Evolutionary conservation across 257 asterid genomes (phyloP).

Genomic region (Solanum sejunctum): DNA sequence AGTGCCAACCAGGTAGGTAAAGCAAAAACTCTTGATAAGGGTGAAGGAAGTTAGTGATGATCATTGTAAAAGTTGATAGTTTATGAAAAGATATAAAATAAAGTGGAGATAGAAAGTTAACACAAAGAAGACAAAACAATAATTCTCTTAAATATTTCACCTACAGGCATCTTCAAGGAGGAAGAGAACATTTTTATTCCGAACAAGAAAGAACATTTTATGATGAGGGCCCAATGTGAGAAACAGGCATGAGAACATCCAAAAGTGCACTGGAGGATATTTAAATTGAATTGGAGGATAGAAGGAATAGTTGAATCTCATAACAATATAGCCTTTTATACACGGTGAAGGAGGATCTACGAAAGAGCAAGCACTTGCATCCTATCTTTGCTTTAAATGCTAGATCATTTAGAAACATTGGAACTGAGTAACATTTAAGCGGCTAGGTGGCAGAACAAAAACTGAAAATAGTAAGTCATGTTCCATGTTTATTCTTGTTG

Average conservation of each 20-base stretch:
- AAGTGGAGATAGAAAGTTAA: neutral
- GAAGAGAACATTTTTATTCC: neutral
- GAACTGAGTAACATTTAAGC: neutral
- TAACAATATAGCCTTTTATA: neutral
- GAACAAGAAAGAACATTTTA: neutral
- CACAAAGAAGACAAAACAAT: neutral
- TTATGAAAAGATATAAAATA: neutral
- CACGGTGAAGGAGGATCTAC: neutral
- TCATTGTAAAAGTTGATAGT: neutral
- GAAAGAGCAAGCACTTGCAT: neutral
- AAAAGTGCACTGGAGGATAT: neutral
- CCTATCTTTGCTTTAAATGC: neutral
- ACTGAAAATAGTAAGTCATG: neutral
- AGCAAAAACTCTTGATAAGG: neutral
- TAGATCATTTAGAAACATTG: neutral
- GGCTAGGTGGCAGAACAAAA: neutral
- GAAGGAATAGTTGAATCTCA: neutral
- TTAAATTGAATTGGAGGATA: neutral
- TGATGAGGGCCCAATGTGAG: neutral
- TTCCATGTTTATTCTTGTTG: neutral
- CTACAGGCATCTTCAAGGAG: neutral
- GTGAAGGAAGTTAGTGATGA: neutral
- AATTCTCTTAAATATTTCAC: neutral
- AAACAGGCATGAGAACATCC: neutral
- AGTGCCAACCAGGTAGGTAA: neutral